A percentile compares a stretch with the other conserved stretches of the same genome.
Evolutionary conservation across 2,329 filamentous ascomycete genomes (phyloP).

Genomic region (Dothistroma pini): DNA sequence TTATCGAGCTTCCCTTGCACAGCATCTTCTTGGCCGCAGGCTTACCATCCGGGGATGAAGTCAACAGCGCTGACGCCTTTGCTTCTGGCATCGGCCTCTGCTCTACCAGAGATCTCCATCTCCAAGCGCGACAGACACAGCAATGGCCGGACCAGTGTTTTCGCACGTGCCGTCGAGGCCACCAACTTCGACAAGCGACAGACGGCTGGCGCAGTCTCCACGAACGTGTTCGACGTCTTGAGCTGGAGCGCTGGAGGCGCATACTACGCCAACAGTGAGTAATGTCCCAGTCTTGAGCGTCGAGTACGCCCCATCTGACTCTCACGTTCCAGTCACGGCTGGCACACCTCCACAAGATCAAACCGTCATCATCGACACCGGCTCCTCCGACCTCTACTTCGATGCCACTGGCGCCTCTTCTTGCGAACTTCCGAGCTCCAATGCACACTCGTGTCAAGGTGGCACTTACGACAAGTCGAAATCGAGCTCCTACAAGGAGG

Average conservation of each 20-base stretch:
- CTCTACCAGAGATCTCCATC: conserved; percentile 27
- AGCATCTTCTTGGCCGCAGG: background rate
- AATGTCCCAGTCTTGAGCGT: too few species aligned
- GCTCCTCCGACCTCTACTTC: conserved; percentile 35
- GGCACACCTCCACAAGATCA: conserved; percentile 34
- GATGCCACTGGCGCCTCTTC: conserved; percentile 26
- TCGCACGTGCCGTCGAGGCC: conserved; percentile 12
- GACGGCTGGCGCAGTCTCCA: conserved; percentile 22
- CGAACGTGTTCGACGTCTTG: conserved; percentile 32
- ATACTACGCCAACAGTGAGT: conserved; percentile 34
- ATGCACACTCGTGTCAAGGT: conserved; percentile 27
- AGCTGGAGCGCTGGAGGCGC: conserved; percentile 33
- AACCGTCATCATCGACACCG: conserved; percentile 35
- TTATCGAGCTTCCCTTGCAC: background rate
- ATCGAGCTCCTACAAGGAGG: conserved; percentile 28
- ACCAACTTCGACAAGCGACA: conserved; percentile 12
- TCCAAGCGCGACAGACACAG: conserved; percentile 27
- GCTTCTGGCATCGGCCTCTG: conserved; percentile 21
- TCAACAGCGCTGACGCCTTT: conserved; percentile 10
- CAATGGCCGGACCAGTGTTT: conserved; percentile 15
- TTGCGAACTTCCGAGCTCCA: conserved; percentile 19
- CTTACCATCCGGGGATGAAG: conserved; percentile 11
- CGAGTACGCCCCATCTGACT: background rate
- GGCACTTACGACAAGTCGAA: conserved; percentile 29
- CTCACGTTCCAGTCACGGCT: conserved; percentile 25